Evolutionary conservation across 352 stramenopile genomes (phyloP), one percentile per base, ranked within the genome.

Genomic region (Globisporangium splendens): DNA sequence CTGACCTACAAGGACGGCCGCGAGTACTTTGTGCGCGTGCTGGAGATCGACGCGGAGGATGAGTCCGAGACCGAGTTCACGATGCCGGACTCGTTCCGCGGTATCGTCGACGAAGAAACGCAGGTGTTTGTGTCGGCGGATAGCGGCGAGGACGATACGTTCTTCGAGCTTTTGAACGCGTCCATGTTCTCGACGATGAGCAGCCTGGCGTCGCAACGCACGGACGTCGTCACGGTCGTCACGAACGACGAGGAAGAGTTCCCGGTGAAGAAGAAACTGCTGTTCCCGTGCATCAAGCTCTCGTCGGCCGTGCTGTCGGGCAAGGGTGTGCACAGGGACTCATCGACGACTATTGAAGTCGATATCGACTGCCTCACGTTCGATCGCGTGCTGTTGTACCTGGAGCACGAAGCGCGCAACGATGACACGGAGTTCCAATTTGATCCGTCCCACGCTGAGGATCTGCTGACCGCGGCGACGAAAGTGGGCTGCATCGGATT

Each of bases 241-340:
- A 95, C 83, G 11, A 92, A 68, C 50, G 89, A 97, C 53, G 86
- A 91, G 20, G 89, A 97, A 51, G 81, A 89, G 64, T 96, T 96
- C 53, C 86, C 86, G 0, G 87, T 97, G 46, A 91, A 93, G 69
- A 92, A 93, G 64, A 93, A 66, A 58, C 69, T 96, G 11, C 68
- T 97, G 8, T 93, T 91, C 57, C 86, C 87, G 54, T 97, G 89
- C 53, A 94, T 97, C 59, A 86, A 84, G 46, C 75, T 97, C 10
- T 94, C 87, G 50, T 89, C 73, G 0, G 87, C 84, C 13, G 88
- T 94, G 35, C 66, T 94, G 24, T 79, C 86, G 0, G 88, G 88
- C 13, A 74, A 70, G 18, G 81, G 77, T 31, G 72, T 93, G 12
- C 82, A 92, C 65, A 91, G 88, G 39, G 77, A 89, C 54, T 74